Evolutionary conservation across 2,329 filamentous ascomycete species (phyloP), one percentile per base, ranked within the genome.

Genomic region (Xylariomycetidae sp.): DNA sequence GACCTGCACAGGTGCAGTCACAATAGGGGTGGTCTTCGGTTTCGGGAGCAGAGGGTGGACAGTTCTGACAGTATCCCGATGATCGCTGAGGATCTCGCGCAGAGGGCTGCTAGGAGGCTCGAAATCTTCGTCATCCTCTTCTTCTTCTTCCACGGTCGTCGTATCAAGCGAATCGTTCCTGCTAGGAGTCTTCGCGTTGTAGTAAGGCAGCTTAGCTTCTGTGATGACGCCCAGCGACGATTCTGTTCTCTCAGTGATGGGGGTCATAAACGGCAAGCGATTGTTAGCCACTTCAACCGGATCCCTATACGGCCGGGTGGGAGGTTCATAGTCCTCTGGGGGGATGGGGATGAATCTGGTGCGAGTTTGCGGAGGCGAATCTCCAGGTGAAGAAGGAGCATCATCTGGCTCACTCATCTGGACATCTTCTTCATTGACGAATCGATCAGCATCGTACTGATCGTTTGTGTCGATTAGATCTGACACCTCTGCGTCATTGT

Each of bases 221-320:
- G 75, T 79, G 4, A 76, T 74, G 26, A 82, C 63, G 22, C 82
- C 82, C 5, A 97, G 64, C 1, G 89, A 96, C 9, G 82, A 85
- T 61, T 98, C 92, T 0, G 92, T 98, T 50, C 88, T 82, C 60
- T 98, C 92, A 2, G 92, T 90, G 46, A 98, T 98, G 2, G 92
- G 92, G 0, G 92, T 98, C 92, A 98, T 97, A 58, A 97, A 98
- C 3, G 90, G 92, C 8, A 97, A 70, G 34, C 89, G 82, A 61
- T 89, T 95, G 53, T 96, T 94, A 39, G 88, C 88, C 59, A 82
- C 72, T 57, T 88, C 75, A 22, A 67, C 74, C 53, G 87, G 78
- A 59, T 95, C 85, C 54, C 88, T 81, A 70, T 84, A 95, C 38
- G 86, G 85, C 30, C 82, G 75, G 36, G 75, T 83, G 13, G 87